Base-by-base conservation (phyloP, 345 rosid genomes). In the Noccaea bulbosa region DNA sequence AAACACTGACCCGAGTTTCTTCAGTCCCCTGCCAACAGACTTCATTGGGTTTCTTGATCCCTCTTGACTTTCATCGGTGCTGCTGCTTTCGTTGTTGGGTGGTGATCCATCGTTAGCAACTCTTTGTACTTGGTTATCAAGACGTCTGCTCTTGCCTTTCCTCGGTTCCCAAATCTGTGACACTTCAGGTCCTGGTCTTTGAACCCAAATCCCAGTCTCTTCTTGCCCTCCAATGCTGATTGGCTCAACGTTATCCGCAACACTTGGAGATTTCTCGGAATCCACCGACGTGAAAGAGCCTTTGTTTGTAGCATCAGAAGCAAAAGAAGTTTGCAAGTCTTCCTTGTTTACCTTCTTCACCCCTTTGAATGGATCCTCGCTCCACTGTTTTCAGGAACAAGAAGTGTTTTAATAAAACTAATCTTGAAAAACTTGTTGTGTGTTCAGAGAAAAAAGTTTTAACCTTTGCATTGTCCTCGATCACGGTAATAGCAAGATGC, bases 151-250 rank as follows among this genome's bases (percentile, higher is more conserved):
- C 80, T 86, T 94, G 14, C 95, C 92, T 80, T 86, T 94, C 48
- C 95, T 84, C 2, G 97, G 99, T 77, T 87, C 88, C 99, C 96
- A 91, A 55, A 72, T 84, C 72, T 84, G 96, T 7, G 84, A 74
- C 16, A 84, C 86, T 73, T 88, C 94, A 35, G 78, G 82, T 71
- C 99, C 97, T 0, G 98, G 98, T 55, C 79, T 90, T 75, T 87
- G 92, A 51, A 88, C 81, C 99, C 98, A 94, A 33, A 91, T 76
- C 41, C 89, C 98, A 14, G 87, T 85, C 74, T 78, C 81, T 24
- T 57, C 46, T 73, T 81, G 85, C 75, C 99, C 98, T 75, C 80
- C 88, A 73, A 91, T 68, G 64, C 80, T 79, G 15, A 94, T 75
- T 10, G 99, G 87, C 78, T 91, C 93, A 37, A 86, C 82, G 74